phyloP scores from a whole-genome alignment of 2,329 filamentous ascomycete species.

The Fragosphaeria purpurea region DNA sequence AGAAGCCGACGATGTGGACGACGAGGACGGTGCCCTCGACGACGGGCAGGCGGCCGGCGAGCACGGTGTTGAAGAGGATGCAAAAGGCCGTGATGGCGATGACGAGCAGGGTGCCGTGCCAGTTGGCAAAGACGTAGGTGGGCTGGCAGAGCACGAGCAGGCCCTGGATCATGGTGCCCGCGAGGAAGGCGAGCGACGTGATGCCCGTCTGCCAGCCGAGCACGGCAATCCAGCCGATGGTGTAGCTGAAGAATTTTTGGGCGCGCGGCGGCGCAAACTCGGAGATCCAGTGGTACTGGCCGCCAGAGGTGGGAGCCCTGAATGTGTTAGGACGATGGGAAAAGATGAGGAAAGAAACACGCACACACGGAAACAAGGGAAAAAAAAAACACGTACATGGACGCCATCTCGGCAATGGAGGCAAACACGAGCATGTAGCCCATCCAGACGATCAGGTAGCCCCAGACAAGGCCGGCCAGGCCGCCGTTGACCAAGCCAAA shows the following conservation, averaged over 20 bases:
- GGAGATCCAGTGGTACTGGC: constrained; percentile 52
- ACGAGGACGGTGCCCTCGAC: constrained; percentile 41
- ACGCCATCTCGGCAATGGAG: constrained; percentile 31
- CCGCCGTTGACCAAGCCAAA: constrained; percentile 39
- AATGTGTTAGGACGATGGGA: neutral
- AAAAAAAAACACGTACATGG: constrained; percentile 20
- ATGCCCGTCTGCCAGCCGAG: constrained; percentile 34
- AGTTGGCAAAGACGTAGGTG: constrained; percentile 28
- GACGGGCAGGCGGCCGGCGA: constrained; percentile 34
- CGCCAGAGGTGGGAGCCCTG: constrained; percentile 39
- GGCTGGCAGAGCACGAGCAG: constrained; percentile 30
- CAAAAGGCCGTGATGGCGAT: constrained; percentile 36
- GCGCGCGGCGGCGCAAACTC: constrained; percentile 37
- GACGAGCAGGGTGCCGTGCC: constrained; percentile 40
- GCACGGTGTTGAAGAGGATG: constrained; percentile 39
- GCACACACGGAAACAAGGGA: neutral
- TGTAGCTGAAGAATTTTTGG: constrained; percentile 45
- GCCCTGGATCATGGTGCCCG: constrained; percentile 37
- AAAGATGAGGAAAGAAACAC: neutral
- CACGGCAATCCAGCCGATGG: constrained; percentile 41
- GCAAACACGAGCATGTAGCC: constrained; percentile 34
- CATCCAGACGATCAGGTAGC: constrained; percentile 37
- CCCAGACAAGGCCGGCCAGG: constrained; percentile 42
- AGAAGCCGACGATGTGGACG: constrained; percentile 39
- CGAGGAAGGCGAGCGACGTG: constrained; percentile 30